A percentile compares a stretch with the other conserved stretches of the same genome.
Conservation (phyloP, 2,329 filamentous ascomycete genomes). For the Cladophialophora bantiana region DNA sequence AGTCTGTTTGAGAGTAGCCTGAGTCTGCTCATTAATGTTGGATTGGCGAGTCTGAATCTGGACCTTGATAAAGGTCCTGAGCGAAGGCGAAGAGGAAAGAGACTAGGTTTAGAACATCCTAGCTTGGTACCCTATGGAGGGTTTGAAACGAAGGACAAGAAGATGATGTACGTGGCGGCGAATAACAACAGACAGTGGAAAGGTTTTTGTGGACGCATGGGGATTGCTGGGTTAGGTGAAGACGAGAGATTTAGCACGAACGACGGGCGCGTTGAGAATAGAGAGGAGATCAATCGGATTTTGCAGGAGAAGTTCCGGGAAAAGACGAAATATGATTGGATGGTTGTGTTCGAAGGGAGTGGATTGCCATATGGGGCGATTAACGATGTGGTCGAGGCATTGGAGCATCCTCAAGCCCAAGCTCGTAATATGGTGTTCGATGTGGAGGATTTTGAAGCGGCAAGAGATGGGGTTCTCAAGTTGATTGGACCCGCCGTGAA, state of each 20-base stretch:
- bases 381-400: slow-evolving; percentile 38
- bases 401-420: slow-evolving; percentile 36
- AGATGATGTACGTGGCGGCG: slow-evolving; percentile 38
- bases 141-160: slow-evolving; percentile 33
- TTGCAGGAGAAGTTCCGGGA: slow-evolving; percentile 32
- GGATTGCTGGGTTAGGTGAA: slow-evolving; percentile 25
- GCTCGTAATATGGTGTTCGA: slow-evolving; percentile 38
- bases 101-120: slow-evolving; percentile 36
- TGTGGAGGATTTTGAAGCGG: slow-evolving; percentile 35
- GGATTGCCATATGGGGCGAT: slow-evolving; percentile 40
- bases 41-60: slow-evolving; percentile 38
- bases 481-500: slow-evolving; percentile 38
- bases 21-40: slow-evolving; percentile 39
- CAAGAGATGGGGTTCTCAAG: slow-evolving; percentile 36
- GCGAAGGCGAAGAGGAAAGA: slow-evolving; percentile 35
- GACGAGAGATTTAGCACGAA: slow-evolving; percentile 36
- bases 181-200: slow-evolving; percentile 40
- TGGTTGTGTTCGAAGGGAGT: slow-evolving; percentile 35
- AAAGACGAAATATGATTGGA: slow-evolving; percentile 36
- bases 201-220: slow-evolving; percentile 34
- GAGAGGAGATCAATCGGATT: slow-evolving; percentile 33
- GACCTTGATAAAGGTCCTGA: slow-evolving; percentile 30
- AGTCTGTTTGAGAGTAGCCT: slow-evolving; percentile 42
- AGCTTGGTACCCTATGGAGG: slow-evolving; percentile 39
- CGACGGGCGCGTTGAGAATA: slow-evolving; percentile 37